A percentile compares a stretch with the other conserved stretches of the same genome.
Evolutionary conservation across 2,329 filamentous ascomycete species (phyloP).

Genomic region (Paracoccidioides brasiliensis): DNA sequence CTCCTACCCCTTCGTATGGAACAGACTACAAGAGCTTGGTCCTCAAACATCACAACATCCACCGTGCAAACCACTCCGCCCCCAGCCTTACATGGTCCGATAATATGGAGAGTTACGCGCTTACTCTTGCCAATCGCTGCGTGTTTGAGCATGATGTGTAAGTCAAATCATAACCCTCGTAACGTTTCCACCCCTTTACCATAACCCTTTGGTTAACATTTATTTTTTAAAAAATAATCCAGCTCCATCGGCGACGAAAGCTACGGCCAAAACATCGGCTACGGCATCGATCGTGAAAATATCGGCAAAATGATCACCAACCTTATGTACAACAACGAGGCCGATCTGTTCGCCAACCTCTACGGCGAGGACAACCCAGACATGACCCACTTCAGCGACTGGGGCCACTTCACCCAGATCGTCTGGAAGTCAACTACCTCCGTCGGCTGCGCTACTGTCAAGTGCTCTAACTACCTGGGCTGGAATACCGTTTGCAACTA

Average conservation of each 20-base stretch:
- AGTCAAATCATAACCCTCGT: slow-evolving; percentile 23
- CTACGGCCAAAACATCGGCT: slow-evolving; percentile 90
- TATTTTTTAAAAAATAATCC: neutral
- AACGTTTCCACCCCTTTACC: neutral
- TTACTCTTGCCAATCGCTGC: slow-evolving; percentile 51
- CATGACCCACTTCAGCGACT: slow-evolving; percentile 49
- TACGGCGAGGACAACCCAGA: slow-evolving; percentile 48
- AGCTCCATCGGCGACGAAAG: slow-evolving; percentile 32
- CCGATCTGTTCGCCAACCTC: slow-evolving; percentile 40
- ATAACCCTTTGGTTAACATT: neutral
- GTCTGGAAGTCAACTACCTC: slow-evolving; percentile 52
- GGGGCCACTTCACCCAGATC: slow-evolving; percentile 66
- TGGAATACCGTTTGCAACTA: slow-evolving; percentile 88
- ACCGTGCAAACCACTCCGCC: slow-evolving; percentile 71
- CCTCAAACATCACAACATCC: slow-evolving; percentile 69
- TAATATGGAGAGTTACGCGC: slow-evolving; percentile 50
- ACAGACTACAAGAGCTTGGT: slow-evolving; percentile 23
- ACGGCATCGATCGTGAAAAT: slow-evolving; percentile 35
- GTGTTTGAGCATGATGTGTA: slow-evolving; percentile 65
- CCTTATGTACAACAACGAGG: slow-evolving; percentile 80
- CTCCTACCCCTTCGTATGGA: slow-evolving; percentile 2
- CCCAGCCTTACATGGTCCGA: slow-evolving; percentile 51
- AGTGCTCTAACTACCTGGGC: slow-evolving; percentile 37
- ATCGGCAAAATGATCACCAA: slow-evolving; percentile 60
- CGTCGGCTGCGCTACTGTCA: slow-evolving; percentile 48